Evolutionary conservation across 2,329 filamentous ascomycete species (phyloP).

Genomic region (Beauveria sp.): DNA sequence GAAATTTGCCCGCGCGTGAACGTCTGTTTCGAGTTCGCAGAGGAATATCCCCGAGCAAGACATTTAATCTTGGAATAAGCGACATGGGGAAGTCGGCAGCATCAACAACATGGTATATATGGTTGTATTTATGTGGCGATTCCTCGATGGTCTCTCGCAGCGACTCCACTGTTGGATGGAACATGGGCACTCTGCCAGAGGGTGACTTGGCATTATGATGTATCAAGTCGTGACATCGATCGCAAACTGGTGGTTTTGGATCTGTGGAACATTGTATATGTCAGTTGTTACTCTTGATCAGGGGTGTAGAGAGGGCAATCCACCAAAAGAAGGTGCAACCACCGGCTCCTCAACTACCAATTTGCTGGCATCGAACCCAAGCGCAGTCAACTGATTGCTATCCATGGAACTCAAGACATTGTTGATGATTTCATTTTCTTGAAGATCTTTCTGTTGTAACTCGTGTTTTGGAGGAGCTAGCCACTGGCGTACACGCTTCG

Average conservation of each 20-base stretch:
- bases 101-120: conserved; percentile 92
- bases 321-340: background rate
- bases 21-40: conserved; percentile 76
- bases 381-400: conserved; percentile 31
- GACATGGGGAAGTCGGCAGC: conserved; percentile 97
- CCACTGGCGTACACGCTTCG: conserved; percentile 45
- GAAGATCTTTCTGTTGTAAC: conserved; percentile 13
- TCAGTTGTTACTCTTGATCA: background rate
- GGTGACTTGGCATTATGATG: conserved; percentile 60
- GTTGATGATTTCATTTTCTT: conserved; percentile 41
- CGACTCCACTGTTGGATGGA: conserved; percentile 72
- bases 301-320: background rate
- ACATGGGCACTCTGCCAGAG: conserved; percentile 49
- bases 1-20: conserved; percentile 58
- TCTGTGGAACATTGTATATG: conserved; percentile 12
- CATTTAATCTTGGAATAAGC: conserved; percentile 67
- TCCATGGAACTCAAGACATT: conserved; percentile 37
- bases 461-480: conserved; percentile 19
- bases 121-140: conserved; percentile 83
- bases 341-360: conserved; percentile 24
- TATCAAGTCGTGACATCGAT: conserved; percentile 75
- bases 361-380: conserved; percentile 37
- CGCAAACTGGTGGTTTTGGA: conserved; percentile 58
- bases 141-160: conserved; percentile 79
- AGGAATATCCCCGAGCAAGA: conserved; percentile 61